Conservation (phyloP, 1,284 basidiomycete genomes). For the Volvariella surrecta region DNA sequence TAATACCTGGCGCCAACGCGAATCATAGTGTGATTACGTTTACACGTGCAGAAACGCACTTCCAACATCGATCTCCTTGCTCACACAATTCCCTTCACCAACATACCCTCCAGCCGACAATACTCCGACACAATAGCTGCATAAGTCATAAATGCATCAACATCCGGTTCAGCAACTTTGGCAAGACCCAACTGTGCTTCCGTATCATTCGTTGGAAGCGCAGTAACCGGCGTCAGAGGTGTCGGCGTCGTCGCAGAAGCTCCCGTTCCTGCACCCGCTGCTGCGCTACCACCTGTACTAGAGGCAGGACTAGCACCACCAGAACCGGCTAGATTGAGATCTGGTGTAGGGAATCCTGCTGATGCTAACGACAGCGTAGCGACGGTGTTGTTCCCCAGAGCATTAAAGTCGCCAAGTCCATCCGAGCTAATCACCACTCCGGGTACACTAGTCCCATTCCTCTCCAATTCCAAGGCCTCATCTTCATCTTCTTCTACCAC, state of each 20-base stretch:
- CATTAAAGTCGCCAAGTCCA: constrained; percentile 25
- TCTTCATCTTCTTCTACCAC: constrained; percentile 73
- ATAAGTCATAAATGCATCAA: constrained; percentile 77
- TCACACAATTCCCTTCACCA: constrained; percentile 51
- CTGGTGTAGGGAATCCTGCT: constrained; percentile 49
- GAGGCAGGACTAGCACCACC: constrained; percentile 21
- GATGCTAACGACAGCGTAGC: constrained; percentile 29
- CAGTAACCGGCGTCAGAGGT: constrained; percentile 57
- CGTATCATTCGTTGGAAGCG: constrained; percentile 57
- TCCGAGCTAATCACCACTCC: constrained; percentile 16
- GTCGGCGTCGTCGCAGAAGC: constrained; percentile 33
- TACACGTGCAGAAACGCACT: too few species aligned
- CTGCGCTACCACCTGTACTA: constrained; percentile 8
- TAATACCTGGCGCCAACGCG: too few species aligned
- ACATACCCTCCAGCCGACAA: constrained; percentile 64
- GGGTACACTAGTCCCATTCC: constrained; percentile 1
- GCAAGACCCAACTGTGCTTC: constrained; percentile 68
- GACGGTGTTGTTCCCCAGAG: constrained; percentile 42
- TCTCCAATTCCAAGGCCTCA: constrained; percentile 48
- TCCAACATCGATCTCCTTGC: too few species aligned
- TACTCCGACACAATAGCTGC: constrained; percentile 80
- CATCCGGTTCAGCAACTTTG: constrained; percentile 75
- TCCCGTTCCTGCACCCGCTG: constrained; percentile 14
- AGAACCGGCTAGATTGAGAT: constrained; percentile 23
- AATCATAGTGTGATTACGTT: too few species aligned